Evolutionary conservation across 2,329 filamentous ascomycete genomes (phyloP), one percentile per base, ranked within the genome.

Genomic region (Alternaria sp.): DNA sequence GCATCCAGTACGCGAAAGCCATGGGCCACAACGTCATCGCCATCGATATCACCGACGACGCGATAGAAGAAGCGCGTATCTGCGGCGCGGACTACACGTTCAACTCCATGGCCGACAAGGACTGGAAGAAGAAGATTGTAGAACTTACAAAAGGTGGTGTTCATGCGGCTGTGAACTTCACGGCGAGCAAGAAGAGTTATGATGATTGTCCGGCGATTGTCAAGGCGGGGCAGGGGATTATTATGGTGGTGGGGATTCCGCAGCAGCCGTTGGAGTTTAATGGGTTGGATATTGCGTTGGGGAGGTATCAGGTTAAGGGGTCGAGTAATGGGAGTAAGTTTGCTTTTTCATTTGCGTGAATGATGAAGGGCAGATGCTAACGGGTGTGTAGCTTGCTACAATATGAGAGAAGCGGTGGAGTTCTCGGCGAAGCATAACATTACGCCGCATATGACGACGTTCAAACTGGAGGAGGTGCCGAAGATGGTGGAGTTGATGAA

Each of bases 401-500:
- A 79, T 40, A 77, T 79, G 75, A 68, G 69, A 25, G 64, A 71
- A 43, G 74, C 72, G 6, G 76, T 79, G 47, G 74, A 78, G 58
- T 78, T 79, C 55, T 73, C 69, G 30, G 71, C 76, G 10, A 77
- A 79, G 54, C 74, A 78, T 28, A 69, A 72, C 45, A 77, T 78
- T 17, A 72, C 71, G 63, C 71, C 74, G 19, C 74, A 76, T 55
- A 54, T 78, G 59, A 72, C 69, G 15, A 62, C 61, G 9, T 78
- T 69, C 46, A 70, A 72, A 55, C 55, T 77, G 28, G 76, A 78
- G 44, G 73, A 79, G 44, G 56, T 79, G 32, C 75, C 75, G 6
- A 73, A 76, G 69, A 79, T 78, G 76, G 66, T 78, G 43, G 74
- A 77, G 36, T 44, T 78, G 55, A 78, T 79, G 75, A 75, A 72